Percentiles rank a stretch among this genome's conserved stretches.
These are phyloP conservation scores for Sechiopsis laciniata DNA, from an alignment of 306 rosid genomes.

Conservation along the genomic window DNA sequence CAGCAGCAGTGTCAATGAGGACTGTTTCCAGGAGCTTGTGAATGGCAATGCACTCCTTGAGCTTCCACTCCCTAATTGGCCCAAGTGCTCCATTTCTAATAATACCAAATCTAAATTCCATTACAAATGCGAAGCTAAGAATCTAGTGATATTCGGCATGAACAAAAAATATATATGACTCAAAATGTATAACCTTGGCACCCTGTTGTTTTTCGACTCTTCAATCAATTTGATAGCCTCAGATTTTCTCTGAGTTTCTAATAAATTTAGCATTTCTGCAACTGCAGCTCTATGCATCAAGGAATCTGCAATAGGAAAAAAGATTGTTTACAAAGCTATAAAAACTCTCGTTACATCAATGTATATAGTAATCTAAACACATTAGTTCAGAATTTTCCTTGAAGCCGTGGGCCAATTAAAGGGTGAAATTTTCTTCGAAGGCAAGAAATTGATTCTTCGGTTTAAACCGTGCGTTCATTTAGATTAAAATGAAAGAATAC, in stretches of 20 bases:
- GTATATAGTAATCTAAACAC: background rate
- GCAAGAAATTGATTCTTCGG: too few species aligned
- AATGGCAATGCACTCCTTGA: constrained; percentile 66
- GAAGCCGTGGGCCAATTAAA: too few species aligned
- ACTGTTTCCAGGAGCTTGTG: constrained; percentile 65
- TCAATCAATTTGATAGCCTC: constrained; percentile 76
- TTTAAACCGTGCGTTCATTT: too few species aligned
- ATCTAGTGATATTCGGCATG: background rate
- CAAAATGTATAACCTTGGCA: constrained; percentile 44
- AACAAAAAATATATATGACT: background rate
- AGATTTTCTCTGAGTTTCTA: constrained; percentile 57
- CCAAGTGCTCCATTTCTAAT: constrained; percentile 69
- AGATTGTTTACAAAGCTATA: background rate
- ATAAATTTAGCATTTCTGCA: constrained; percentile 62
- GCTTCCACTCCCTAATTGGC: constrained; percentile 62
- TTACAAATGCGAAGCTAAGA: background rate
- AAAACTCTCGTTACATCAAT: background rate
- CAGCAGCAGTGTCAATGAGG: constrained; percentile 54
- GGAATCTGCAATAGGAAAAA: constrained; percentile 53
- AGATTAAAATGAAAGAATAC: too few species aligned
- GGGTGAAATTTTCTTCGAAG: too few species aligned
- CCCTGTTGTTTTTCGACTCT: constrained; percentile 53
- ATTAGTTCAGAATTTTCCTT: background rate
- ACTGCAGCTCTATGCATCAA: constrained; percentile 86
- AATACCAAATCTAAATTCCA: constrained; percentile 22